Conservation (phyloP, 257 asterid genomes). For the Fraxinus americana region DNA sequence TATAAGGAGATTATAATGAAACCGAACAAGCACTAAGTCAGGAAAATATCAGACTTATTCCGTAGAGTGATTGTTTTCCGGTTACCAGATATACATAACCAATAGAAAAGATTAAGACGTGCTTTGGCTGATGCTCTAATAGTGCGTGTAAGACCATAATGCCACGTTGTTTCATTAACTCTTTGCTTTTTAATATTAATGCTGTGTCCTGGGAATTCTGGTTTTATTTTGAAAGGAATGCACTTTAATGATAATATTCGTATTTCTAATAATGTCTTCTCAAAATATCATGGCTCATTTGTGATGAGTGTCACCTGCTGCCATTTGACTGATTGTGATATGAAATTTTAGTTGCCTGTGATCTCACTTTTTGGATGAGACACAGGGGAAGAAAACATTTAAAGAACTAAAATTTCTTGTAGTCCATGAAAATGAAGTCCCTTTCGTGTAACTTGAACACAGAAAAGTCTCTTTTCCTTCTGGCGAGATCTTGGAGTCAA, state of each 20-base stretch:
- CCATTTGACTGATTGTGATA: neutral
- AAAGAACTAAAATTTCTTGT: neutral
- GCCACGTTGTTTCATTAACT: neutral
- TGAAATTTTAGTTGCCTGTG: neutral
- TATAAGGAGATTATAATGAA: no score
- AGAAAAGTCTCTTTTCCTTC: neutral
- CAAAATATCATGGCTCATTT: neutral
- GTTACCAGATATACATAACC: neutral
- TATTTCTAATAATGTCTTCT: neutral
- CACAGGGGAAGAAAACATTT: neutral
- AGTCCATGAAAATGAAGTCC: neutral
- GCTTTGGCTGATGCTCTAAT: neutral
- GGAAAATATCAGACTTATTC: neutral
- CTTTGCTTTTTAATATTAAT: neutral
- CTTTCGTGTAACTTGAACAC: neutral
- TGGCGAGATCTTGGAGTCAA: neutral
- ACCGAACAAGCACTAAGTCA: neutral
- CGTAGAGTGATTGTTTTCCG: neutral
- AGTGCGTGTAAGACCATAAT: neutral
- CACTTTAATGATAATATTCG: neutral
- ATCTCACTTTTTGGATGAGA: neutral
- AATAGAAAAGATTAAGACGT: neutral
- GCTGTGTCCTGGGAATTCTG: neutral
- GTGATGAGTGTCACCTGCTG: neutral
- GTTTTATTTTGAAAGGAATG: neutral